Evolutionary conservation across 768 basidiomycete genomes (phyloP), one percentile per base, ranked within the genome.

Genomic region (Panellus pusillus): DNA sequence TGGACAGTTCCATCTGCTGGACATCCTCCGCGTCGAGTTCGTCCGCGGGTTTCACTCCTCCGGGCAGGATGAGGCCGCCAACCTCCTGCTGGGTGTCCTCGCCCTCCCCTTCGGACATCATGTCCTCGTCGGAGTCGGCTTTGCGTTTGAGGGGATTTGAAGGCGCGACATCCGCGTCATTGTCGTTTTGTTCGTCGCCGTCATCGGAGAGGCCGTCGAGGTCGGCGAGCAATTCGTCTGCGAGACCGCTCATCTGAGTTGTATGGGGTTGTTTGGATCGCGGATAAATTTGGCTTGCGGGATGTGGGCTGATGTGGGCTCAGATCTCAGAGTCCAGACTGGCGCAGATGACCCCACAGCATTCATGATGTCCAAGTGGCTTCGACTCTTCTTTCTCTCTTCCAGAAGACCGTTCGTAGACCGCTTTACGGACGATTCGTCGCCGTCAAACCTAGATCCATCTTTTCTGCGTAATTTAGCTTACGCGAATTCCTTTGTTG

Each of bases 11-110:
- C 93, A 98, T 98, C 63, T 86, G 83, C 65, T 93, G 89, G 28
- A 98, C 97, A 54, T 95, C 93, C 61, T 96, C 95, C 27, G 77
- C 86, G 67, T 98, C 94, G 40, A 98, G 76, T 72, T 99, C 95
- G 36, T 98, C 94, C n/a, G 95, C 93, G 13, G 96, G 96, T 61
- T 82, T 84, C 12, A 95, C 76, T 9, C 96, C 96, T 0, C 94
- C 95, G 50, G 90, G 90, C 0, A 90, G 77, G 5, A 92, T 86
- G 13, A 95, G 77, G 6, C 78, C 79, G 0, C 78, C 79, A 6
- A 79, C 69, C 35, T 79, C 76, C 43, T 69, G 73, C 44, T 75
- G 69, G 11, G 70, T 77, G 31, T 70, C 77, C 18, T 70, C 75
- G 28, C 76, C 81, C 31, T 77, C 80, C 1, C 72, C 77, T 27